Conservation (phyloP, 2,329 filamentous ascomycete genomes). For the Ophiocordyceps australis region DNA sequence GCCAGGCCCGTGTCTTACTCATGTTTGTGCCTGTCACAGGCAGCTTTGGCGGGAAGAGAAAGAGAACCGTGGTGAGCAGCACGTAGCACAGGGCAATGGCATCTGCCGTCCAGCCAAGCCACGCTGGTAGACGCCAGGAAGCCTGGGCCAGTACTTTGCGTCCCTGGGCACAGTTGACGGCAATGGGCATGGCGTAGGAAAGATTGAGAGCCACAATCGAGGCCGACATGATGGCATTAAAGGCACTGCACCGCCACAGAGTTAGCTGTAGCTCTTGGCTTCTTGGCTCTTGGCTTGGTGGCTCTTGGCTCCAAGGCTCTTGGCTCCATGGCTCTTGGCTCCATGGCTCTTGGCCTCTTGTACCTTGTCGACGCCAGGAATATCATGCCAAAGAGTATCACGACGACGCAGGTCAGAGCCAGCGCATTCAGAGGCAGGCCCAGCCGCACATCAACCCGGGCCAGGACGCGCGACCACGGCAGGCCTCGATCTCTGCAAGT, state of each 20-base stretch:
- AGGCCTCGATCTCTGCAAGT: conserved; percentile 44
- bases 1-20: conserved; percentile 18
- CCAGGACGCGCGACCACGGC: conserved; percentile 40
- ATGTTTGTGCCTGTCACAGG: conserved; percentile 49
- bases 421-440: conserved; percentile 50
- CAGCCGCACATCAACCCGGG: conserved; percentile 39
- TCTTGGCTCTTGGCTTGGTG: too few species aligned
- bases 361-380: conserved; percentile 41
- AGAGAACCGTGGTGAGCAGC: conserved; percentile 49
- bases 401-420: conserved; percentile 37
- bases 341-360: too few species aligned
- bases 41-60: conserved; percentile 49
- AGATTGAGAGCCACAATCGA: conserved; percentile 56
- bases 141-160: conserved; percentile 41
- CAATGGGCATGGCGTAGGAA: conserved; percentile 57
- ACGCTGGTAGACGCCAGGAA: conserved; percentile 13
- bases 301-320: too few species aligned
- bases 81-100: conserved; percentile 40
- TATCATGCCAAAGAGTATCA: conserved; percentile 51
- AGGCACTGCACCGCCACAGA: conserved; percentile 23
- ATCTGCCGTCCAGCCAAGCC: conserved; percentile 17
- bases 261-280: too few species aligned
- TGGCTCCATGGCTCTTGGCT: too few species aligned
- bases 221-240: conserved; percentile 53
- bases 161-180: conserved; percentile 48